Evolutionary conservation across 257 asterid genomes (phyloP), one percentile per base, ranked within the genome.

Genomic region (Lycium ferocissimum): DNA sequence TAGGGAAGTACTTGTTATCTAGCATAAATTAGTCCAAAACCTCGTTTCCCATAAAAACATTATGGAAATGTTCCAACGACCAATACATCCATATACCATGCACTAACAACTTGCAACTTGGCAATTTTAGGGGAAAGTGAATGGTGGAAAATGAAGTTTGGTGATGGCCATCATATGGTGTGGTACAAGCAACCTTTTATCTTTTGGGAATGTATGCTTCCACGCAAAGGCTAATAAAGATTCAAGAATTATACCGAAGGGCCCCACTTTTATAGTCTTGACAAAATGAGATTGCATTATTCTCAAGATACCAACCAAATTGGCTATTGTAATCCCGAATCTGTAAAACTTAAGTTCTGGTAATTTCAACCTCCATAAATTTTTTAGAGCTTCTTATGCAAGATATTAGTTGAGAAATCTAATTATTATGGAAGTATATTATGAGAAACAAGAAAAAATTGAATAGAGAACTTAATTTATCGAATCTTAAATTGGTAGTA

Each of bases 181-280:
- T 75, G 47, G 47, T 76, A 37, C 63, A 76, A 76, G 82, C 63
- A 76, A 76, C 15, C 82, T 26, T 26, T 76, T 76, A 76, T 76
- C 81, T 76, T 76, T 76, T 76, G 6, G 81, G 81, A 59, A 73
- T 43, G 63, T 13, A 51, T 76, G 63, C 82, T 76, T 76, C 82
- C 51, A 49, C 82, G 63, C 82, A 5, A 76, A 76, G 82, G 63
- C 15, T 51, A 76, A 51, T 3, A 35, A 75, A 51, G 82, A 76
- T 76, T 51, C 82, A 76, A 26, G 63, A 76, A 76, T 76, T 26
- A 76, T 76, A 3, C 82, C 63, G 1, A 40, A 76, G 4, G 63
- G 82, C 2, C 81, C 81, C 15, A 51, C 63, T 76, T 13, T 3
- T 26, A 51, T 22, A 76, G 63, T 76, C 40, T 2, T 13, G 81